A percentile compares a stretch with the other conserved stretches of the same genome.
Conservation (phyloP, 768 basidiomycete genomes). For the Tricholoma bakamatsutake region DNA sequence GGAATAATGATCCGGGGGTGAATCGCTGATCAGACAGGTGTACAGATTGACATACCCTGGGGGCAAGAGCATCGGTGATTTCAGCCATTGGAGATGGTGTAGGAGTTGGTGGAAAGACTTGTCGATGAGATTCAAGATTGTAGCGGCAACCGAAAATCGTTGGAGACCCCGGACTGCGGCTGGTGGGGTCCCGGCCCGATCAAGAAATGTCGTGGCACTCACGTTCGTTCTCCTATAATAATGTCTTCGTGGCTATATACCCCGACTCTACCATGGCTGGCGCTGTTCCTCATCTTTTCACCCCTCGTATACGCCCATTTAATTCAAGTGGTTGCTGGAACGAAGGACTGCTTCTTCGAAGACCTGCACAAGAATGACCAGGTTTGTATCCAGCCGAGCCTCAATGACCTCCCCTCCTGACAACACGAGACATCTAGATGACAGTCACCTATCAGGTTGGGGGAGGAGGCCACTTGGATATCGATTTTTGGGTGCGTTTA, state of each 20-base stretch:
- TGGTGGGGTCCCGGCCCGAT: constrained; percentile 12
- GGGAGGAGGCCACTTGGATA: constrained; percentile 93
- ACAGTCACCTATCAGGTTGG: constrained; percentile 99
- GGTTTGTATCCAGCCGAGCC: constrained; percentile 31
- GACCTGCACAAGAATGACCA: constrained; percentile 90
- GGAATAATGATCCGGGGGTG: constrained; percentile 7
- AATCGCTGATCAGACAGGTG: constrained; percentile 18
- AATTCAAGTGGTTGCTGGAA: constrained; percentile 69
- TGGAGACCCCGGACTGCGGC: constrained; percentile 13
- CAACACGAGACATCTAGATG: constrained; percentile 55
- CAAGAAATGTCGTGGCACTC: constrained; percentile 1
- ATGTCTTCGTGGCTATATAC: constrained; percentile 22
- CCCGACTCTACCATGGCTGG: constrained; percentile 32
- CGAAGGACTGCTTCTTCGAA: constrained; percentile 95
- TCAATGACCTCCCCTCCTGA: not conserved
- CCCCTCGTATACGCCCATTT: constrained; percentile 53
- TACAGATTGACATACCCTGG: constrained; percentile 51
- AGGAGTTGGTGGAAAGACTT: constrained; percentile 1
- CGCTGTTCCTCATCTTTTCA: constrained; percentile 36
- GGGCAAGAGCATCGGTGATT: constrained; percentile 56
- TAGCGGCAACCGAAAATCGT: constrained; percentile 4
- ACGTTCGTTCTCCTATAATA: constrained; percentile 1
- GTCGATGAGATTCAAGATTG: not conserved
- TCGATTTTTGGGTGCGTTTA: constrained; percentile 86
- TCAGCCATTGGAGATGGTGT: constrained; percentile 42